Base-by-base conservation (phyloP, 768 basidiomycete species). In the Kwoniella shandongensis region DNA sequence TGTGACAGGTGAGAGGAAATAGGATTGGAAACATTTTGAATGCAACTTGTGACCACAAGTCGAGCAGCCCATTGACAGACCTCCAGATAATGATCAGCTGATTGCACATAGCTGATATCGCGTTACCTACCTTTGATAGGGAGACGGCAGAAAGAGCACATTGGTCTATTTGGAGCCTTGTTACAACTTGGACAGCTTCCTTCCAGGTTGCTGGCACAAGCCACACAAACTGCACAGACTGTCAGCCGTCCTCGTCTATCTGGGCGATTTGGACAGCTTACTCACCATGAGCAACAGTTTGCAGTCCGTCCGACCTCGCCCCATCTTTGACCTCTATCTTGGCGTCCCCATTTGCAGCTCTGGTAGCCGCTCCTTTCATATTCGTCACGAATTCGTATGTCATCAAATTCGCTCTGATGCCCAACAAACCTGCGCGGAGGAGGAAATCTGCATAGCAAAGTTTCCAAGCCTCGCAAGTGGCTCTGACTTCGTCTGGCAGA, bases 401-500 rank as follows among this genome's bases (percentile, higher is more conserved):
- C 58, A 68, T 38, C 46, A 68, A 46, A 12, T 39, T 53, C 12
- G 62, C 59, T 27, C 70, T 60, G 10, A 51, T 29, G 3, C 58
- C 61, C 26, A 65, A 45, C 22, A 74, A 36, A 8, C 58, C 64
- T 47, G 59, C 59, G 1, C 72, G 70, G 32, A 70, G 62, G 7
- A 76, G 61, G 51, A 69, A 69, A 52, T 74, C 72, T 4, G 69
- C 67, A 58, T 76, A 76, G 11, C 67, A 57, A 4, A 67, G 36
- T 20, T 67, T 69, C 50, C 59, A 68, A 7, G 44, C 55, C 42
- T 73, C 68, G 56, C 63, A 69, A 20, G 27, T 48, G 10, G 39
- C n/a, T 39, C 41, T 25, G 25, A 51, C 51, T 12, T 61, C 56
- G 6, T 52, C 62, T 1, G 65, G 54, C 8, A 69, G 52, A 12